phyloP scores from a whole-genome alignment of 1,284 basidiomycete species.

The Inonotus hispidus region DNA sequence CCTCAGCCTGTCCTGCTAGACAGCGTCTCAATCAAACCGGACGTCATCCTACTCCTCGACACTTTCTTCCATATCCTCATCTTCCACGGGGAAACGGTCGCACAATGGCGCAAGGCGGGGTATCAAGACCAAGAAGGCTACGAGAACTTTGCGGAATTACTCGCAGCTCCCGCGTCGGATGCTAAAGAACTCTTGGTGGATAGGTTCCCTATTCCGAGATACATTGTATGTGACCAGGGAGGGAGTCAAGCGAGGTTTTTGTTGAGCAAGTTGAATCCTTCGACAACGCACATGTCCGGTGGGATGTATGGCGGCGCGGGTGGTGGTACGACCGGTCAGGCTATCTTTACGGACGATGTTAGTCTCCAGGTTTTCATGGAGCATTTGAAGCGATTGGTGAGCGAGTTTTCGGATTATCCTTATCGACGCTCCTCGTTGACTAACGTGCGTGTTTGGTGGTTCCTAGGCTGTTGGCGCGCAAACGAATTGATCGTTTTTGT shows the following conservation, averaged over 20 bases:
- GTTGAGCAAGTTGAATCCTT: slow-evolving; percentile 94
- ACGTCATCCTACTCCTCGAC: slow-evolving; percentile 96
- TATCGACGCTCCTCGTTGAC: not conserved
- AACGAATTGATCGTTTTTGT: slow-evolving; percentile 43
- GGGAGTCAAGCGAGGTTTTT: slow-evolving; percentile 98
- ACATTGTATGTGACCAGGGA: slow-evolving; percentile 97
- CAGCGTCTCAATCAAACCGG: slow-evolving; percentile 95
- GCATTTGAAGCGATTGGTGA: slow-evolving; percentile 81
- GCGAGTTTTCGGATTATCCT: slow-evolving; percentile 25
- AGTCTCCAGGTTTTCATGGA: slow-evolving; percentile 97
- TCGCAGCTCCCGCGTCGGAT: slow-evolving; percentile 78
- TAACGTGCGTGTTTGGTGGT: slow-evolving; percentile 11
- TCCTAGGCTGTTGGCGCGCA: slow-evolving; percentile 64
- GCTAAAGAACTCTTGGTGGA: slow-evolving; percentile 91
- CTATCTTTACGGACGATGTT: slow-evolving; percentile 99
- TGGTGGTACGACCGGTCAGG: slow-evolving; percentile 69
- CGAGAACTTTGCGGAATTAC: slow-evolving; percentile 95
- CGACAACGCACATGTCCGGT: slow-evolving; percentile 93
- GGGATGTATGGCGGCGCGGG: slow-evolving; percentile 72
- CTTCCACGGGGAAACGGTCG: slow-evolving; percentile 97
- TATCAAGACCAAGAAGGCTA: slow-evolving; percentile 99
- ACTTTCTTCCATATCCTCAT: slow-evolving; percentile 99
- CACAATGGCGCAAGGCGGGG: slow-evolving; percentile 98
- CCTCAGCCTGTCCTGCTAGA: slow-evolving; percentile 96
- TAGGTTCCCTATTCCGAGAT: slow-evolving; percentile 95